phyloP scores from a whole-genome alignment of 768 basidiomycete species.

The Daedalea quercina region DNA sequence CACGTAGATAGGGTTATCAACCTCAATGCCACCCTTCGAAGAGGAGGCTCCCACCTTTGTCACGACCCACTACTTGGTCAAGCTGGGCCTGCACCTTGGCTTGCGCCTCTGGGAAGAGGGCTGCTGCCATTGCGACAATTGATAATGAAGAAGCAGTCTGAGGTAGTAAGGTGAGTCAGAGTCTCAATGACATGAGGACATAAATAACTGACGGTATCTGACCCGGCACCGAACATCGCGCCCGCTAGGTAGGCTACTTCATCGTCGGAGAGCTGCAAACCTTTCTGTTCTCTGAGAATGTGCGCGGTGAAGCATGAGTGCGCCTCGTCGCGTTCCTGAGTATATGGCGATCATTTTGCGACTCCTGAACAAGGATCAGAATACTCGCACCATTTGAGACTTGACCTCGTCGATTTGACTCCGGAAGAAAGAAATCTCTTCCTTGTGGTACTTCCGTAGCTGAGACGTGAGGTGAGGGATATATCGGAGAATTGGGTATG shows the following conservation, averaged over 20 bases:
- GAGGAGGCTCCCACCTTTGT: constrained; percentile 24
- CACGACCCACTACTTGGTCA: constrained; percentile 29
- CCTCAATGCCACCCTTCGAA: background rate
- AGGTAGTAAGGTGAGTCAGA: background rate
- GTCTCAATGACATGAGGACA: no score
- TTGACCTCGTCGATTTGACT: constrained; percentile 21
- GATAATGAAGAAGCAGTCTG: constrained; percentile 25
- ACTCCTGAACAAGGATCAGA: background rate
- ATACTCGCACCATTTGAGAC: constrained; percentile 3
- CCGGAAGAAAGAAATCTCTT: constrained; percentile 29
- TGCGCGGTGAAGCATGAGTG: constrained; percentile 28
- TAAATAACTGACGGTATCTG: constrained; percentile 28
- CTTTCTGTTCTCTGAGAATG: constrained; percentile 29
- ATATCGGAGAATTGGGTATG: constrained; percentile 27
- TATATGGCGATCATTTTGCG: background rate
- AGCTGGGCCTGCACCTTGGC: constrained; percentile 30
- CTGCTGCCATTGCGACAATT: constrained; percentile 31
- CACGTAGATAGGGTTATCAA: background rate
- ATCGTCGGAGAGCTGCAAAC: constrained; percentile 25
- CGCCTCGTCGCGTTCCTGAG: constrained; percentile 20
- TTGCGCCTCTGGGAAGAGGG: constrained; percentile 27
- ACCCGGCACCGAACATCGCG: constrained; percentile 36
- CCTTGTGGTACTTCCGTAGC: constrained; percentile 45
- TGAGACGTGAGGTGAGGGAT: constrained; percentile 59
- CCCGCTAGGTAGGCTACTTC: constrained; percentile 35